Conservation (phyloP, 2,329 filamentous ascomycete species). For the Fusarium sp. region DNA sequence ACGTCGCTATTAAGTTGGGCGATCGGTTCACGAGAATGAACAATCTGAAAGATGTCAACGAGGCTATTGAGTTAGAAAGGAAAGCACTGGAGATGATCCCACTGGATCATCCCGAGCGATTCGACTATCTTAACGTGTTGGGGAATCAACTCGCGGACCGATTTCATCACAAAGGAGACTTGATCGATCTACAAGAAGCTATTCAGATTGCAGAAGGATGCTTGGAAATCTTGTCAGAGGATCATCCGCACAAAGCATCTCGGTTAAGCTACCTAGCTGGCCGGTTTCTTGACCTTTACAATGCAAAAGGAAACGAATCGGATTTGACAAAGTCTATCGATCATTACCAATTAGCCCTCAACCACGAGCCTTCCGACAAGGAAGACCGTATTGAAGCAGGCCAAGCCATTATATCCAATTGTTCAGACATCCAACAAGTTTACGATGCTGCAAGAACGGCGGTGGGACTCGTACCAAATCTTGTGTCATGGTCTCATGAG, state of each 20-base stretch:
- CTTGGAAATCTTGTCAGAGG: background rate
- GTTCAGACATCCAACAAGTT: background rate
- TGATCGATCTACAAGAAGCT: background rate
- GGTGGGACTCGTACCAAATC: background rate
- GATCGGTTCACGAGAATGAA: background rate
- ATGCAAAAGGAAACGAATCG: background rate
- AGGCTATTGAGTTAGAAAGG: slow-evolving; percentile 4
- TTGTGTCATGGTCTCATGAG: background rate
- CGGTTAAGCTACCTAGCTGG: background rate
- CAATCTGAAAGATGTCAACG: background rate
- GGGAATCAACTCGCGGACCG: background rate
- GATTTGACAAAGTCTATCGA: background rate
- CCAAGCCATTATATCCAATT: background rate
- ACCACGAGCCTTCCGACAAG: background rate
- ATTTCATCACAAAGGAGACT: background rate
- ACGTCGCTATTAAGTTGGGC: background rate
- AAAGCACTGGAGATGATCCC: background rate
- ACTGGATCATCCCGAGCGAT: background rate
- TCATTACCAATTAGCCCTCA: background rate
- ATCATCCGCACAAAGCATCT: background rate
- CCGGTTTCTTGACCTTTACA: background rate
- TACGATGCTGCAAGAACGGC: background rate
- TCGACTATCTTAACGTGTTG: background rate
- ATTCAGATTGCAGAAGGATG: background rate
- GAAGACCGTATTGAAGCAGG: background rate